Evolutionary conservation across 2,329 filamentous ascomycete genomes (phyloP), one percentile per base, ranked within the genome.

Genomic region (Fusarium coicis): DNA sequence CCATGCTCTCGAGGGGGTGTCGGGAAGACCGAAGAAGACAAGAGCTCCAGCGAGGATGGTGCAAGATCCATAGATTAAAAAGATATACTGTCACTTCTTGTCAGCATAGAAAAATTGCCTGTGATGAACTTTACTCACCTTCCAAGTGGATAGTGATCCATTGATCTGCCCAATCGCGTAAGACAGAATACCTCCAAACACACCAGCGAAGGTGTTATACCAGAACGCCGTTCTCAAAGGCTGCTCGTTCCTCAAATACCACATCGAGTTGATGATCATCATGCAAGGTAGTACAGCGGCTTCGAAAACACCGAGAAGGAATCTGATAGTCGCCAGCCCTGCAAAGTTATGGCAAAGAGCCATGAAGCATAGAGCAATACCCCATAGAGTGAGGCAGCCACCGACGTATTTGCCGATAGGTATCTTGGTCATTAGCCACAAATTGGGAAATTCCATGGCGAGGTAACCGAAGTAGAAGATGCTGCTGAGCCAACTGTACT

Each of bases 401-500:
- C 77, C 74, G 1, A 78, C 70, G 4, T 72, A 73, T 8, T 76
- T 77, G 0, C 73, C 75, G 1, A 77, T 64, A 0, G 72, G 74
- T 0, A 77, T 61, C 4, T 68, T 71, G 0, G 69, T 74, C 63
- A 77, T 72, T 0, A 79, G 21, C 75, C 75, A 74, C 0, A 77
- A 44, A 1, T 46, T 86, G 0, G 87, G 85, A 64, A 86, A 87
- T 21, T 86, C 84, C 76, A 84, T 86, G 18, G 82, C 79, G 2
- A 89, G 83, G 74, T 88, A 88, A 32, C 83, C 82, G 34, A 84
- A 78, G 74, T 84, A 84, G 52, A 84, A 81, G 47, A 83, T 79
- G 16, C 80, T 81, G 47, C 80, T 78, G 1, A 94, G 84, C 92
- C 92, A 94, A 28, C 86, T 88, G 77, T 91, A 94, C 81, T 93